These are phyloP conservation scores for Conticribra weissflogii DNA, from an alignment of 108 stramenopile genomes.

Conservation along the genomic window DNA sequence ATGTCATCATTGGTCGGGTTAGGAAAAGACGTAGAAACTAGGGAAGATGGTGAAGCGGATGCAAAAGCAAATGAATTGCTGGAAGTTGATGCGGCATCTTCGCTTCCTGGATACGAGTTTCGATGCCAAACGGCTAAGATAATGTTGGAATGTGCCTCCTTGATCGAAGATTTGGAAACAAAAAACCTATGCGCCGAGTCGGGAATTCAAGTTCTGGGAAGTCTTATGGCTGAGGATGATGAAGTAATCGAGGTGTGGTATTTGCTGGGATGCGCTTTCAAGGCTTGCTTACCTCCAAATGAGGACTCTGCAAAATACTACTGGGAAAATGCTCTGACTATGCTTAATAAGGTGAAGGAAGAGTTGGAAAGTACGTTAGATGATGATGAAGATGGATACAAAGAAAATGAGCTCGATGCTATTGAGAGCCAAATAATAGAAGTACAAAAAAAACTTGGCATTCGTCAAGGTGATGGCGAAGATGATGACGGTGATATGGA, in stretches of 20 bases:
- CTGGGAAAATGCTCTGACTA: conserved; percentile 67
- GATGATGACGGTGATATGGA: conserved; percentile 32
- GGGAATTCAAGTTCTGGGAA: conserved; percentile 81
- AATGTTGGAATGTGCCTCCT: conserved; percentile 77
- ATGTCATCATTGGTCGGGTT: conserved; percentile 77
- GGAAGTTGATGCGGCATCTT: conserved; percentile 53
- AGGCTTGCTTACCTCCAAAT: conserved; percentile 49
- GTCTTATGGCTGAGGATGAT: conserved; percentile 87
- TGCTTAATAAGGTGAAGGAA: conserved; percentile 72
- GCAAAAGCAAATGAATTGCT: conserved; percentile 41
- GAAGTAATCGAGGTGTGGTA: conserved; percentile 90
- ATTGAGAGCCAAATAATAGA: conserved; percentile 60
- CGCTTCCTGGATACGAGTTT: conserved; percentile 80
- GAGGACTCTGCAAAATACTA: conserved; percentile 66
- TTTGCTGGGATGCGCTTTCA: conserved; percentile 83
- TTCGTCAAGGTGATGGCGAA: neutral
- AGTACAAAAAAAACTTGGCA: conserved; percentile 48
- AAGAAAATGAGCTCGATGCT: conserved; percentile 56
- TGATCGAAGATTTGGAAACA: conserved; percentile 29
- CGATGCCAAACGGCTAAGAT: conserved; percentile 86
- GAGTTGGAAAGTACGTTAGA: conserved; percentile 52
- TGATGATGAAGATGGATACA: conserved; percentile 40
- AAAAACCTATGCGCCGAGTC: conserved; percentile 61
- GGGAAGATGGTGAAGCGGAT: conserved; percentile 49
- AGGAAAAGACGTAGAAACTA: conserved; percentile 40